Base-by-base conservation (phyloP, 768 basidiomycete genomes). In the Mycena capillaripes region DNA sequence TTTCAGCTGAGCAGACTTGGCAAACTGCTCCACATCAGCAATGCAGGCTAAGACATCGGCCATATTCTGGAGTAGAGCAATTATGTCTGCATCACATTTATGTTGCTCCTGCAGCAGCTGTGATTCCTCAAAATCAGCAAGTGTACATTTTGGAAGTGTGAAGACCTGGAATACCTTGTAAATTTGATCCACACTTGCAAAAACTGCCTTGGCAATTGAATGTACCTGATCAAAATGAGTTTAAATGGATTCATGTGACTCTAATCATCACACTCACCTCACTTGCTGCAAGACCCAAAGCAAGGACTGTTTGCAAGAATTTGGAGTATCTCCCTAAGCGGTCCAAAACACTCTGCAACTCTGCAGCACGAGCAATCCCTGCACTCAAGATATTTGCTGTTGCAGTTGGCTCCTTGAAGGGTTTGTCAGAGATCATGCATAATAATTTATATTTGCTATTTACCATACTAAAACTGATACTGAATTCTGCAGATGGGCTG, bases 1-100 rank as follows among this genome's bases (percentile, higher is more conserved):
- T 61, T 75, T 78, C 59, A 81, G 64, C 52, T 79, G 76, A 0
- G 30, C 50, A 2, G 78, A 53, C 21, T 74, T 62, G 3, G 76
- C 76, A 59, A 81, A 79, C 62, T 81, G 77, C 46, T 77, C 66
- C 2, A 79, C 74, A 34, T 79, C 78, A 23, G 75, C 55, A 14
- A 81, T 74, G 46, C 75, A 79, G 16, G 68, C 72, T 3, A 81
- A 23, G 8, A 70, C 75, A 19, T 71, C 27, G 4, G 77, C 74
- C 80, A 81, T 79, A n/a, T 70, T 66, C n/a, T 76, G 71, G 3
- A 76, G 72, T 10, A 81, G 75, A 36, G 23, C 50, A 34, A 1
- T 19, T 27, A 65, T 65, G 14, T 38, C 38, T 9, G 34, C 9
- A 21, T 34, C 63, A 30, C 63, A 65, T 25, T 65, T 21, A 12